Evolutionary conservation across 768 basidiomycete species (phyloP), one percentile per base, ranked within the genome.

Genomic region (Pilatotrama ljubarskyi): DNA sequence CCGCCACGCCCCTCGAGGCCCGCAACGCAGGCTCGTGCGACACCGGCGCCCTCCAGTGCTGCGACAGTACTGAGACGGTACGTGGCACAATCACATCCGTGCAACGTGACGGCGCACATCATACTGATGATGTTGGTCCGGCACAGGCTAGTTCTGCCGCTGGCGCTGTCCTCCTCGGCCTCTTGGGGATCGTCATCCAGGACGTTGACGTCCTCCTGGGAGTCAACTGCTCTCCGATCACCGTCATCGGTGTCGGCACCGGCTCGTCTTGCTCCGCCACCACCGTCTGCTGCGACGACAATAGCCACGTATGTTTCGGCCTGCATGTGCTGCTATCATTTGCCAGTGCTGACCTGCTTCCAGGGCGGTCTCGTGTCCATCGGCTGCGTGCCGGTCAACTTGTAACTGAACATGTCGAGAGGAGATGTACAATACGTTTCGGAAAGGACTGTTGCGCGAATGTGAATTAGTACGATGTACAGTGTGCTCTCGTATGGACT

Each of bases 1-100:
- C 43, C 58, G 58, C 58, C 58, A 59, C 50, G 18, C 58, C 58
- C 50, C 43, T 59, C 42, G 42, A 51, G 22, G 44, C 58, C 17
- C 58, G 51, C 15, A 1, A 11, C 58, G 51, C 15, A 1, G 13
- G 24, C 18, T 7, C 36, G n/a, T 62, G 55, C 44, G 14, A 11
- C 35, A 62, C 60, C 9, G 60, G 54, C 17, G 4, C 32, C 10
- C 14, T 62, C 24, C 48, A 62, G 55, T 62, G 60, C 60, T 62
- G 60, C 41, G 4, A 57, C 18, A 18, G 13, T 32, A 50, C 42
- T 22, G 42, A 35, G 24, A 38, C 9, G 25, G 60, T 56, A 41
- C 3, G 58, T 49, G 2, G 5, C 7, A 26, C 36, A 14, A 18
- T n/a, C n/a, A n/a, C n/a, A n/a, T n/a, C n/a, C n/a, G n/a, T n/a